Evolutionary conservation across 306 rosid species (phyloP).

Genomic region (Neltuma alba): DNA sequence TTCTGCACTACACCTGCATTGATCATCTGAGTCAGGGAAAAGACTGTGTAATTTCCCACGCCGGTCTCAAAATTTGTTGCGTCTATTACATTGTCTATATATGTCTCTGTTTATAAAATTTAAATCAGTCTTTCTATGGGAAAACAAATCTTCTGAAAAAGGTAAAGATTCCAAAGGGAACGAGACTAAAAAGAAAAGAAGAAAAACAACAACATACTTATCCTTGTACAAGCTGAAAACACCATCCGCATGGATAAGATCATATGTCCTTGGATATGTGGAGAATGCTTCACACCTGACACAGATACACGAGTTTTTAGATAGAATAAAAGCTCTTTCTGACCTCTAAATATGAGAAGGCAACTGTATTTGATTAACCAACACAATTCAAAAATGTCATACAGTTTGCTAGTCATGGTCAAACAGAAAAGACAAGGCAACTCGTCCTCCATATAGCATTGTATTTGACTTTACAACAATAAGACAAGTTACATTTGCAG

Average conservation of each 20-base stretch:
- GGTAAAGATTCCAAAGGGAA: constrained; percentile 2
- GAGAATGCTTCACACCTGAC: constrained; percentile 89
- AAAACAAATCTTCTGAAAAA: background rate
- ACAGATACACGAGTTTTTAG: background rate
- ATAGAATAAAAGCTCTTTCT: background rate
- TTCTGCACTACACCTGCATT: constrained; percentile 64
- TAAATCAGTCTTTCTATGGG: constrained; percentile 11
- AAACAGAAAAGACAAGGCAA: constrained; percentile 22
- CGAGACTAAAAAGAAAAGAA: too few species aligned
- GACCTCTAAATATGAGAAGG: background rate
- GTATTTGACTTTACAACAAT: background rate
- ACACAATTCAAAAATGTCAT: background rate
- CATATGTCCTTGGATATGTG: constrained; percentile 92
- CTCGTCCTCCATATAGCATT: background rate
- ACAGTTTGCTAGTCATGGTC: background rate
- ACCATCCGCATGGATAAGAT: constrained; percentile 81
- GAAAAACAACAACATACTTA: constrained; percentile 37
- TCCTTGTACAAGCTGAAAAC: constrained; percentile 76
- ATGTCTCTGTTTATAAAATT: constrained; percentile 1
- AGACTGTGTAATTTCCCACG: background rate
- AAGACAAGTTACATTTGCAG: background rate
- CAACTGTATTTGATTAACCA: background rate
- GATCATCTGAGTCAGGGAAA: constrained; percentile 14
- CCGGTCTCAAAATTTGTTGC: background rate
- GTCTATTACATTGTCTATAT: background rate